Base-by-base conservation (phyloP, 2,329 filamentous ascomycete genomes). In the Sordariomycetes sp. region DNA sequence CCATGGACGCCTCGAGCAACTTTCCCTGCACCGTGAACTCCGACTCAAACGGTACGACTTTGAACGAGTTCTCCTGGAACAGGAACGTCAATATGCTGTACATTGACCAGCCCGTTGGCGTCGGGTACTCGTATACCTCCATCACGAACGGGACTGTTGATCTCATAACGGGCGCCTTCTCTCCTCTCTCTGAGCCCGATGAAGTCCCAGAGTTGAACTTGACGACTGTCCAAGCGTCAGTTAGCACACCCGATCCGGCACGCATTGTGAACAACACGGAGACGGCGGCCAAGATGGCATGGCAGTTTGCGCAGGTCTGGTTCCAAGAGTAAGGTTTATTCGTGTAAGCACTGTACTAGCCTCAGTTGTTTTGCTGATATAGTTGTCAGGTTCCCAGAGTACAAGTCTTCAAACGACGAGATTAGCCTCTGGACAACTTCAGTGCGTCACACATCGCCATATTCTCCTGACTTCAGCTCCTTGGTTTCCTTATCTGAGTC, bases 51-150 rank as follows among this genome's bases (percentile, higher is more conserved):
- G 76, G 76, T 17, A 86, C 82, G 0, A 70, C 76, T 52, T 74
- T 78, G 8, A 74, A 81, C 55, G 74, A 80, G 65, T 87, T 81
- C 79, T 81, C 82, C 15, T 87, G 83, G 84, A 82, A 87, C 65
- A 74, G 72, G 36, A 71, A 69, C 56, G 74, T 73, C 59, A 77
- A 76, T 58, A 75, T 77, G 72, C 70, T 84, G 53, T 84, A 79
- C 65, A 77, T 84, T 59, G 77, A 80, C 64, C 77, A 78, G 79
- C 84, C 84, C 25, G 84, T 84, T 60, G 84, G 89, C 68, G 80
- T 89, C 54, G 81, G 82, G 28, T 84, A 86, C 62, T 87, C 84
- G 1, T 84, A 81, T 65, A 87, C 90, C 64, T 76, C 74, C 28
- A 72, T 77, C 8, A 81, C 77, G 10, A 84, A 89, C 63, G 78